Percentiles rank a stretch among this genome's conserved stretches.
phyloP scores from a whole-genome alignment of 2,329 filamentous ascomycete genomes.

The Cladophialophora immunda region DNA sequence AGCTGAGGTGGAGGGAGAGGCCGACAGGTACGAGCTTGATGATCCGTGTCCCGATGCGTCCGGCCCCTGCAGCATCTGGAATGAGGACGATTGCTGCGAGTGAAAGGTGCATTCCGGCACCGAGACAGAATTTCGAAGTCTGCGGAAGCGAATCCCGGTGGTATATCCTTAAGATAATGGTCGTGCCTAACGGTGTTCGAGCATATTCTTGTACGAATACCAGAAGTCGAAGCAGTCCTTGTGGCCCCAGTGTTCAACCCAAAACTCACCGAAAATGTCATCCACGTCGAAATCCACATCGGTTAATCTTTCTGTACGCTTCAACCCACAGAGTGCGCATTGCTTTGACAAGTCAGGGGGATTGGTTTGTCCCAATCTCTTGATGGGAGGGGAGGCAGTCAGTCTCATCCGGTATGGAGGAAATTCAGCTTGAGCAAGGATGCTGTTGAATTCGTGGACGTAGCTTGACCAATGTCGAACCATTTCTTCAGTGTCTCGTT shows the following conservation, averaged over 20 bases:
- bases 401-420: conserved; percentile 28
- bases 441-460: conserved; percentile 76
- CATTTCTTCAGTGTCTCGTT: conserved; percentile 83
- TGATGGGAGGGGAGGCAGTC: conserved; percentile 15
- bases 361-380: conserved; percentile 15
- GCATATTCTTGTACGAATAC: conserved; percentile 74
- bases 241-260: conserved; percentile 89
- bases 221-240: conserved; percentile 84
- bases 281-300: conserved; percentile 80
- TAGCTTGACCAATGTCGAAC: conserved; percentile 77
- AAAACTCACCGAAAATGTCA: conserved; percentile 97
- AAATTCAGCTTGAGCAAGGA: conserved; percentile 54
- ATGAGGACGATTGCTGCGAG: background rate
- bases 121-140: background rate
- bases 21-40: background rate
- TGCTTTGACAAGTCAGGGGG: conserved; percentile 47
- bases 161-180: background rate
- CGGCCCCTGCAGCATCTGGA: background rate
- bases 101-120: background rate
- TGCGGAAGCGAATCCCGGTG: background rate
- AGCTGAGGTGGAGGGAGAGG: background rate
- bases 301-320: conserved; percentile 81
- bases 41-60: background rate
- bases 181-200: conserved; percentile 66
- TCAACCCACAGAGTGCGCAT: conserved; percentile 87